Conservation (phyloP, 2,329 filamentous ascomycete genomes). For the Pseudogymnoascus sp. region DNA sequence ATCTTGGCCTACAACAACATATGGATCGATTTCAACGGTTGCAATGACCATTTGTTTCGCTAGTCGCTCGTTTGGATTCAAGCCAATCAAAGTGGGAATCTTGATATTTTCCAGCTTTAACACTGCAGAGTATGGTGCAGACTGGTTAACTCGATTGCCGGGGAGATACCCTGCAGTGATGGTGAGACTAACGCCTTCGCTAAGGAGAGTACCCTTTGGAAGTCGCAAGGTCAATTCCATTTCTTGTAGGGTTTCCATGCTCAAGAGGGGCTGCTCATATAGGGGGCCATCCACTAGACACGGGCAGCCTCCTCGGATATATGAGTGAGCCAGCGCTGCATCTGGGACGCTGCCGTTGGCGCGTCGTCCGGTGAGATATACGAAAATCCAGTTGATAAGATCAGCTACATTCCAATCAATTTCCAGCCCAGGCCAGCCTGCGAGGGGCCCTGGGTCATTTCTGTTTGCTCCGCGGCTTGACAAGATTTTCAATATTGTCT, state of each 20-base stretch:
- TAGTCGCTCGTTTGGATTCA: conserved; percentile 63
- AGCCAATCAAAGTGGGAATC: conserved; percentile 62
- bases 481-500: conserved; percentile 46
- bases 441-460: background rate
- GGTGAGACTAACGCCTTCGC: conserved; percentile 50
- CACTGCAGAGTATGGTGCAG: conserved; percentile 24
- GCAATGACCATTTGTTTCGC: conserved; percentile 60
- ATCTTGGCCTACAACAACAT: conserved; percentile 37
- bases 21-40: conserved; percentile 53
- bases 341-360: background rate
- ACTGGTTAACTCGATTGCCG: conserved; percentile 20
- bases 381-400: conserved; percentile 10
- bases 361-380: conserved; percentile 11
- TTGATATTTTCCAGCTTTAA: conserved; percentile 50
- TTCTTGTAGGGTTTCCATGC: conserved; percentile 33
- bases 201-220: conserved; percentile 62
- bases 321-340: conserved; percentile 1
- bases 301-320: conserved; percentile 20
- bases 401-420: conserved; percentile 10
- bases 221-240: conserved; percentile 49
- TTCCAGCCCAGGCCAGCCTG: conserved; percentile 2
- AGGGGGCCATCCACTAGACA: conserved; percentile 22
- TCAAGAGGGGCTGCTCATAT: conserved; percentile 31
- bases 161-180: conserved; percentile 36
- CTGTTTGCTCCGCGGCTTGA: conserved; percentile 8